Evolutionary conservation across 768 basidiomycete species (phyloP).

Genomic region (Collybiopsis luxurians): DNA sequence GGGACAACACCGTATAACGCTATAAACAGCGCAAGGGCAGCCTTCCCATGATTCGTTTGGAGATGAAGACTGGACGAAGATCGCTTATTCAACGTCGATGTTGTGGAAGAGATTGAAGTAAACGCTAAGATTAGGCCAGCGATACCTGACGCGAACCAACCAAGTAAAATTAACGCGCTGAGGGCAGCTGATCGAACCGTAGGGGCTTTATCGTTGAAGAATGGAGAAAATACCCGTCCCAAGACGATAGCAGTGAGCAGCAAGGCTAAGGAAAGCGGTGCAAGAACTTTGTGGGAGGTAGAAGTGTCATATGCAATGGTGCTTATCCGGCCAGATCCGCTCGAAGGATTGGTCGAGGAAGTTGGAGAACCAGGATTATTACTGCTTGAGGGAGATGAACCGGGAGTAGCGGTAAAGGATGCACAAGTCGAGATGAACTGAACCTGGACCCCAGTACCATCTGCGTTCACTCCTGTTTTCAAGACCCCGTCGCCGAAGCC

Average conservation of each 20-base stretch:
- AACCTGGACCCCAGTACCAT: constrained; percentile 63
- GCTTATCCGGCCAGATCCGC: background rate
- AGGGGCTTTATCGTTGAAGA: constrained; percentile 14
- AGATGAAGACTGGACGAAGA: constrained; percentile 21
- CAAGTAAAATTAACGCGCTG: constrained; percentile 37
- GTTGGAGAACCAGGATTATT: constrained; percentile 10
- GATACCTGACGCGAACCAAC: constrained; percentile 58
- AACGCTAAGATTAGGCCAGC: constrained; percentile 63
- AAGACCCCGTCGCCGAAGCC: constrained; percentile 66
- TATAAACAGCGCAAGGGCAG: constrained; percentile 62
- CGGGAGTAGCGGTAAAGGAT: constrained; percentile 25
- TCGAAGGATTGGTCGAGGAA: constrained; percentile 2
- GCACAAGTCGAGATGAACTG: constrained; percentile 64
- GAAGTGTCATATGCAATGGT: constrained; percentile 30
- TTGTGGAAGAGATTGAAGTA: constrained; percentile 44
- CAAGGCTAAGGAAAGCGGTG: constrained; percentile 41
- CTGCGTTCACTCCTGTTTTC: constrained; percentile 59
- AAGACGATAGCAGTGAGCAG: constrained; percentile 33
- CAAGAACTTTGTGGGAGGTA: constrained; percentile 41
- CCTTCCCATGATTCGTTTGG: constrained; percentile 61
- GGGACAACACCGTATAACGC: constrained; percentile 57
- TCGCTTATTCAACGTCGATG: constrained; percentile 30
- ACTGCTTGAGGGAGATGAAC: constrained; percentile 19
- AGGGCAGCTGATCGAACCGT: constrained; percentile 17
- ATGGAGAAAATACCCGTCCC: constrained; percentile 27